Conservation (phyloP, 352 stramenopile species). For the Pythium plurisporium region DNA sequence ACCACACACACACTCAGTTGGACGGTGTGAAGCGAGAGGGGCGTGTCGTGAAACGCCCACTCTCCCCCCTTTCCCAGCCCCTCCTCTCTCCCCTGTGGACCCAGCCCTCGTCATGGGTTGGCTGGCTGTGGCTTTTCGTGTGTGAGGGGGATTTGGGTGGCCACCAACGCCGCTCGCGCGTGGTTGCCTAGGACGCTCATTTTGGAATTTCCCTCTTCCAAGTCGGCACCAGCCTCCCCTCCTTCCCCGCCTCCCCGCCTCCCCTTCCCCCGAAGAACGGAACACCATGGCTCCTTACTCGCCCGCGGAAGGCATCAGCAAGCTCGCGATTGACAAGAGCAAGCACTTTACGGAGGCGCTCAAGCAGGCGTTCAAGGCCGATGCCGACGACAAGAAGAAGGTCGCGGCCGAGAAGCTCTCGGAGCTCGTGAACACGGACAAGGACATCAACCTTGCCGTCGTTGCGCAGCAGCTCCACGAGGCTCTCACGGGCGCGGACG, state of each 20-base stretch:
- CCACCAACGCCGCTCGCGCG: not conserved
- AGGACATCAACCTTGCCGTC: conserved; percentile 66
- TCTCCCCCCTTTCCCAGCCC: conserved; percentile 19
- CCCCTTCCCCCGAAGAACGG: conserved; percentile 22
- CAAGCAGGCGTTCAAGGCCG: conserved; percentile 62
- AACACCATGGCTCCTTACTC: conserved; percentile 81
- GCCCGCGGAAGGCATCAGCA: conserved; percentile 74
- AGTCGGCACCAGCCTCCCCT: conserved; percentile 10
- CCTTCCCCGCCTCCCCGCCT: conserved; percentile 17
- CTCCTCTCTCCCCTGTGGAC: not conserved
- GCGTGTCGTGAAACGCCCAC: conserved; percentile 11
- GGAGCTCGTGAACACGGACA: conserved; percentile 70
- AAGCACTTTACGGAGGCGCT: conserved; percentile 87
- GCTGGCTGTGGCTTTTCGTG: conserved; percentile 10
- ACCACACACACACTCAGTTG: conserved; percentile 9
- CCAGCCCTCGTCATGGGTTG: conserved; percentile 3
- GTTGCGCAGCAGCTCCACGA: conserved; percentile 68
- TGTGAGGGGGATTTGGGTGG: conserved; percentile 6
- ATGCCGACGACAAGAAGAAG: conserved; percentile 66
- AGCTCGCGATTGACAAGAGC: conserved; percentile 86
- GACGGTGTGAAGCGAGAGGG: conserved; percentile 12
- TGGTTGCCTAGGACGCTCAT: conserved; percentile 29
- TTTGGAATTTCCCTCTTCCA: conserved; percentile 79
- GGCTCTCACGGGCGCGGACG: conserved; percentile 45
- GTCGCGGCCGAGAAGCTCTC: conserved; percentile 82